These are phyloP conservation scores for Hyaloscypha variabilis DNA, from an alignment of 495 filamentous ascomycete species.

Conservation along the genomic window DNA sequence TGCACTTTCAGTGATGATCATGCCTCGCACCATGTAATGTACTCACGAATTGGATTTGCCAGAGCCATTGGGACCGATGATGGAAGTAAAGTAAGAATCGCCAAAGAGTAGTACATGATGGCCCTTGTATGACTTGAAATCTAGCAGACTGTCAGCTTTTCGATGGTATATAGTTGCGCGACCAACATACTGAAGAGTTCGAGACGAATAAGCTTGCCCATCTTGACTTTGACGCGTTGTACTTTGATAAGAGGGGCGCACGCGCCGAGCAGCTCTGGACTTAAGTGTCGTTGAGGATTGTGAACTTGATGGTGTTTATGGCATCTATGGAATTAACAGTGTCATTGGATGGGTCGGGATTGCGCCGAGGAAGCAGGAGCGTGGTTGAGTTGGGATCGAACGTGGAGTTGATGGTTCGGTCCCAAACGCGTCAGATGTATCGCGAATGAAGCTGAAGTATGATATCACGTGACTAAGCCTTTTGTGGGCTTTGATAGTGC, in stretches of 20 bases:
- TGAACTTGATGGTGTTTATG: background rate
- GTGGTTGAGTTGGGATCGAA: background rate
- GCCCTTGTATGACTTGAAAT: slow-evolving; percentile 99
- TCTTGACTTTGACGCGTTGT: slow-evolving; percentile 36
- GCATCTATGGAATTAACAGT: background rate
- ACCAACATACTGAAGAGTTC: slow-evolving; percentile 84
- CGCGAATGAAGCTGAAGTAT: background rate
- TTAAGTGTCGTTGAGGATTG: background rate
- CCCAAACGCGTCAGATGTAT: background rate
- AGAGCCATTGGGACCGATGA: slow-evolving; percentile 98
- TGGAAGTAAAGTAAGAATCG: slow-evolving; percentile 98
- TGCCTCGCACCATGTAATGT: background rate
- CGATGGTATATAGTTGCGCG: background rate
- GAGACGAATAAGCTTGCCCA: slow-evolving; percentile 89
- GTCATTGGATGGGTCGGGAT: background rate
- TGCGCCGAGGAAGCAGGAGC: background rate
- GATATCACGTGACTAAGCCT: background rate
- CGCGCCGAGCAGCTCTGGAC: slow-evolving; percentile 12
- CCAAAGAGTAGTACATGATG: slow-evolving; percentile 93
- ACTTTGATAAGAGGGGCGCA: slow-evolving; percentile 15
- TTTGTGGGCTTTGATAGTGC: background rate
- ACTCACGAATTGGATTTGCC: slow-evolving; percentile 99
- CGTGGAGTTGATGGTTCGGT: background rate
- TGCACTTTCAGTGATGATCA: slow-evolving; percentile 18
- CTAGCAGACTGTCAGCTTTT: slow-evolving; percentile 43